Conservation (phyloP, 1,139 yeast species). For the Fermentozyma sake region DNA sequence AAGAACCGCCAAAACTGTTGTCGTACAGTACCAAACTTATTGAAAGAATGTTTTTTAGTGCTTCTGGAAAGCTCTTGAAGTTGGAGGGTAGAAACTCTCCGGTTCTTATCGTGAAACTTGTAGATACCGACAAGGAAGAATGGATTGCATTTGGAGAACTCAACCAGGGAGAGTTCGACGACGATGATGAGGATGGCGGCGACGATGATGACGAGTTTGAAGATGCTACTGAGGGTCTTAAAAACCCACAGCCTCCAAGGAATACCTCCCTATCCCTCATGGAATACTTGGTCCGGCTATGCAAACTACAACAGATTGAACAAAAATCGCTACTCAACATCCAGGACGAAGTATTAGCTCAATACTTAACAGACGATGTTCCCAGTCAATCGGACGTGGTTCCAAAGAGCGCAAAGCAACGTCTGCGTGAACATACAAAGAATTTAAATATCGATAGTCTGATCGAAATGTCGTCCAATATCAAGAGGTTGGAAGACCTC, state of each 20-base stretch:
- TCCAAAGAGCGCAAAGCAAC: constrained; percentile 17
- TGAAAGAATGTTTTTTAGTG: constrained; percentile 61
- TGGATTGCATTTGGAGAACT: constrained; percentile 57
- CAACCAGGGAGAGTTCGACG: constrained; percentile 25
- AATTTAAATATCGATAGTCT: constrained; percentile 13
- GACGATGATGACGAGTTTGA: constrained; percentile 23
- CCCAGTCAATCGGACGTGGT: constrained; percentile 10
- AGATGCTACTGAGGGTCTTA: constrained; percentile 10
- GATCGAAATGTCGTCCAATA: constrained; percentile 31
- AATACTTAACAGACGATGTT: constrained; percentile 55
- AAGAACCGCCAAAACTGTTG: constrained; percentile 32
- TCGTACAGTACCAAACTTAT: constrained; percentile 40
- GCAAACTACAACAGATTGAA: constrained; percentile 62
- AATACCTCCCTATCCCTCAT: constrained; percentile 48
- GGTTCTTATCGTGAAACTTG: constrained; percentile 55
- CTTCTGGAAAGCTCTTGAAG: constrained; percentile 64
- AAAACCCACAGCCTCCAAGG: constrained; percentile 7
- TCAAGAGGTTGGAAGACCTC: constrained; percentile 30
- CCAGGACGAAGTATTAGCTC: constrained; percentile 62
- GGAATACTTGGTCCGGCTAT: constrained; percentile 61
- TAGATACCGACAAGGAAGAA: constrained; percentile 28
- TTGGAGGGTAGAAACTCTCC: constrained; percentile 65
- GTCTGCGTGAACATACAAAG: constrained; percentile 7
- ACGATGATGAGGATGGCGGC: constrained; percentile 22
- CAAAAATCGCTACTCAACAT: constrained; percentile 50